Base-by-base conservation (phyloP, 129 eudicot species). In the Kitagawia praeruptora region DNA sequence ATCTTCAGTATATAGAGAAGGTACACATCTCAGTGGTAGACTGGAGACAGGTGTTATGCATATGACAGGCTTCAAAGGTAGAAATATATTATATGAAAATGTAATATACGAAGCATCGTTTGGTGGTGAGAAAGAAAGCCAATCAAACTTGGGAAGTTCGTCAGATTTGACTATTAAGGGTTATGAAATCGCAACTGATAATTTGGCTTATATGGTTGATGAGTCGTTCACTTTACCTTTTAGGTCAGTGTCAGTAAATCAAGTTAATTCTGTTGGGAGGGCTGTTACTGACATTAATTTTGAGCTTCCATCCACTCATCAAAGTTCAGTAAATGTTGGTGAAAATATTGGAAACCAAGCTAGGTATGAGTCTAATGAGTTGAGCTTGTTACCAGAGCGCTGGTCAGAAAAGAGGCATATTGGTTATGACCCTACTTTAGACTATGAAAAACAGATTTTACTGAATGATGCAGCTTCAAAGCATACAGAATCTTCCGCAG, bases 301-400 rank as follows among this genome's bases (percentile, higher is more conserved):
- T 84, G 93, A 93, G 86, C 80, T 85, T 54, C 89, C 89, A 69
- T 66, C 81, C 39, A 76, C 56, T 15, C 54, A 28, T 78, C 83
- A 74, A 66, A 89, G 83, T 70, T 75, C 86, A 56, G 92, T 82
- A 42, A 64, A 70, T 47, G 76, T n/a, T 54, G 41, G 85, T 81
- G 79, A 46, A 80, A 81, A 80, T 76, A 81, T 51, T 67, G 77
- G 72, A 53, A 75, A 45, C 56, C 82, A 73, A 73, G 75, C 78
- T 74, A 81, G 76, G 61, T 94, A 88, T 81, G 97, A 91, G 82
- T 93, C 97, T 8, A 84, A 91, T 89, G 97, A 86, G 64, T 83
- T 94, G 79, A 90, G 87, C 82, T 84, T 94, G 86, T 85, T 94
- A 87, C 93, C 93, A 13, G 96, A 89, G 74, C 87, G 97, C 84